These are phyloP conservation scores for Trifolium dubium DNA, from an alignment of 306 rosid genomes.

Conservation along the genomic window DNA sequence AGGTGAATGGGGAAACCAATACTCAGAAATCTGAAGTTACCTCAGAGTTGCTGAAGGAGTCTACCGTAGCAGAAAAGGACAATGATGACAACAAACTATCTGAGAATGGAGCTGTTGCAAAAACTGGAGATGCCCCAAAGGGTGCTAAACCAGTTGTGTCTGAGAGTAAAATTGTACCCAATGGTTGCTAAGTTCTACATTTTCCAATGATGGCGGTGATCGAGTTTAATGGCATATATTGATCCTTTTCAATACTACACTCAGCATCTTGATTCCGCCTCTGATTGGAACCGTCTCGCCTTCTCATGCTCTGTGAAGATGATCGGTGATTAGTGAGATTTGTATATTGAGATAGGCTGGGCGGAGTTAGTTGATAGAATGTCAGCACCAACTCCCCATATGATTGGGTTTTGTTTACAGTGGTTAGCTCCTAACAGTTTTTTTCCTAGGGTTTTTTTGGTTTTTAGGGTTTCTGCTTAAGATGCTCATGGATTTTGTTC, in stretches of 20 bases:
- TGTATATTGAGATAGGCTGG: conserved; percentile 53
- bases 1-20: conserved; percentile 57
- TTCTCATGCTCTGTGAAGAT: conserved; percentile 47
- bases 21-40: conserved; percentile 55
- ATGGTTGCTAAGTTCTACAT: conserved; percentile 64
- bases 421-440: conserved; percentile 77
- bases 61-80: conserved; percentile 39
- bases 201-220: conserved; percentile 50
- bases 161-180: conserved; percentile 62
- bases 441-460: conserved; percentile 72
- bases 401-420: conserved; percentile 57
- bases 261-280: conserved; percentile 56
- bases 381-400: conserved; percentile 47
- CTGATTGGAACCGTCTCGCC: conserved; percentile 51
- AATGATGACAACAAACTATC: conserved; percentile 47
- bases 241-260: conserved; percentile 36
- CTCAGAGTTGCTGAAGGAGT: conserved; percentile 58
- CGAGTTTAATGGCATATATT: conserved; percentile 41
- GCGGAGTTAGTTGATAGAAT: conserved; percentile 53
- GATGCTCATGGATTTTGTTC: conserved; percentile 45
- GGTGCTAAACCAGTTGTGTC: conserved; percentile 74
- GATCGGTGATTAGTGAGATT: conserved; percentile 49
- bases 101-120: conserved; percentile 61
- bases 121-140: conserved; percentile 83
- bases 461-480: conserved; percentile 50